phyloP scores from a whole-genome alignment of 345 rosid genomes.

The Psidium friedrichsthalianum region DNA sequence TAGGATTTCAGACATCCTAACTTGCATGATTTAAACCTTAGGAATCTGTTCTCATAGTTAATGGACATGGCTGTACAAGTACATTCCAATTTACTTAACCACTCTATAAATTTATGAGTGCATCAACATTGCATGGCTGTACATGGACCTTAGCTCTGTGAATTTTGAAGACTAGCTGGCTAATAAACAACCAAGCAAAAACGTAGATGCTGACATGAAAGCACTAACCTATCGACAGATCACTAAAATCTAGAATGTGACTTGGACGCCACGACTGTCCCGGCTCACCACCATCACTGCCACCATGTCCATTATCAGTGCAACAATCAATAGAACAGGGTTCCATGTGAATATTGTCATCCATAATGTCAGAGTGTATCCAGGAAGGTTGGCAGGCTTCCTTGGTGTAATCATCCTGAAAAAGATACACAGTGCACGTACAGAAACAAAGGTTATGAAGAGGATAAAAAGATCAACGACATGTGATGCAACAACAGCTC shows the following conservation, averaged over 20 bases:
- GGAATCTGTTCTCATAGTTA: not conserved
- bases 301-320: conserved; percentile 9
- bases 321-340: conserved; percentile 10
- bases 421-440: not conserved
- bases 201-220: not conserved
- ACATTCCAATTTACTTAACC: not conserved
- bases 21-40: not conserved
- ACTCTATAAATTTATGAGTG: not conserved
- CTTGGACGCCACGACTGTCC: conserved; percentile 55
- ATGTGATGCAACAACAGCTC: not conserved
- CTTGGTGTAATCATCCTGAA: conserved; percentile 38
- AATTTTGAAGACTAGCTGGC: not conserved
- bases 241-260: conserved; percentile 75
- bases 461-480: not conserved
- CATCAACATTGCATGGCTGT: not conserved
- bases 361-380: conserved; percentile 92
- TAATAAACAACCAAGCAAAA: not conserved
- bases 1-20: not conserved
- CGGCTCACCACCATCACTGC: conserved; percentile 9
- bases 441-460: not conserved
- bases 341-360: conserved; percentile 85
- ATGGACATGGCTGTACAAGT: not conserved
- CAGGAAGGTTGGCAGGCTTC: conserved; percentile 49
- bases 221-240: conserved; percentile 58
- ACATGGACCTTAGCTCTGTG: not conserved